Base-by-base conservation (phyloP, 2,329 filamentous ascomycete genomes). In the Penicillium sp. region DNA sequence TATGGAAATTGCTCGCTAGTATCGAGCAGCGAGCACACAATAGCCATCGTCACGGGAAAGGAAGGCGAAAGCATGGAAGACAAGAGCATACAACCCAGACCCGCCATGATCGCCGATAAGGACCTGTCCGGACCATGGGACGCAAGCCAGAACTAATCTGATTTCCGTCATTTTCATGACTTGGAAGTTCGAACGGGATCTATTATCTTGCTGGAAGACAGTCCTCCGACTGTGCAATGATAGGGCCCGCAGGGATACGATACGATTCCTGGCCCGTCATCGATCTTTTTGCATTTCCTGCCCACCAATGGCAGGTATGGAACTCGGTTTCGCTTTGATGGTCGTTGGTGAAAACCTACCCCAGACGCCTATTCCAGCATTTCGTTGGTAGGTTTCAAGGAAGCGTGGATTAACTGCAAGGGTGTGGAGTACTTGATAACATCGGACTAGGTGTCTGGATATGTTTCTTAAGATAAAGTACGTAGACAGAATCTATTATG, bases 201-300 rank as follows among this genome's bases (percentile, higher is more conserved):
- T 40, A 16, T 27, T 51, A 6, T 41, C 11, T 36, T 19, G 40
- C n/a, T 56, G 54, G 50, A 61, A 37, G 59, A 55, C 56, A 43
- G 56, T 60, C 37, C 44, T 61, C 59, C 55, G 40, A 44, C 37
- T 24, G 22, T 24, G 14, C 31, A 47, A 35, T 46, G 40, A 37
- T n/a, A 14, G 24, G 14, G 7, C 35, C 5, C 10, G n/a, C 24
- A 46, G 33, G 40, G 40, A 44, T 49, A 47, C 39, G 40, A 44
- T 49, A 47, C 39, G 46, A 47, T 47, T 33, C 40, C 24, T 52
- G 50, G 40, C 16, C 33, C 19, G 6, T 27, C 24, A 41, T 58
- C 33, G 22, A 51, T 47, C 35, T n/a, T 39, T 31, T 39, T 49
- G 58, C 43, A 39, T 40, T 43, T 33, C 43, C 40, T 33, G 31